Base-by-base conservation (phyloP, 768 basidiomycete species). In the Mycena epipterygia region DNA sequence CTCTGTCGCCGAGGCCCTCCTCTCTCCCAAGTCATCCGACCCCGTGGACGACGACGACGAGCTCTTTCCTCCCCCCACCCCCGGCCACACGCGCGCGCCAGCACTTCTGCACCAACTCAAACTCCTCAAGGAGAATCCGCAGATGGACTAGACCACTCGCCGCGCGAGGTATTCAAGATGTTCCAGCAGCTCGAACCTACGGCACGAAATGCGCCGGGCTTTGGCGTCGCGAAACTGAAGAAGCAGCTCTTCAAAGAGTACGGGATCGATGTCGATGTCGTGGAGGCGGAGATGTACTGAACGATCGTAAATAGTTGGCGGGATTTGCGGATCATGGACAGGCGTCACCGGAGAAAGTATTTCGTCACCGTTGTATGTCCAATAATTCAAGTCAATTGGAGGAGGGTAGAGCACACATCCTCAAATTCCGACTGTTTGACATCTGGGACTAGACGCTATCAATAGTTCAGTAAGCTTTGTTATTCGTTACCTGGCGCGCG, bases 31-130 rank as follows among this genome's bases (percentile, higher is more conserved):
- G 37, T 6, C 29, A 3, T 16, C 58, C 32, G 66, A 41, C 7
- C 25, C 52, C 1, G n/a, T 29, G 5, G 29, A 12, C 39, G 67
- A 61, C 14, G 67, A 55, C 53, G 67, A 65, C 39, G 64, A 63
- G 56, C 62, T 51, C 56, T 42, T 21, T n/a, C 61, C 53, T 12
- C 23, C 44, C 27, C 69, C 72, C n/a, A 32, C 46, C 3, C 67
- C 66, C 21, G 74, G 74, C 25, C 73, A 63, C 70, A 67, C 32
- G 5, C 72, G 74, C 64, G 71, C 74, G 30, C 74, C 74, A 5
- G 72, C 74, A 33, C 63, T 75, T 7, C 69, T 73, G 16, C 72
- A 75, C 30, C 72, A 75, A 30, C 69, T 75, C 25, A 66, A 71
- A 37, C 49, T 73, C 5, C 56, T 75, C 29, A 65, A 66, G 32